Base-by-base conservation (phyloP, 768 basidiomycete genomes). In the Rhodosporidiobolus odoratus region DNA sequence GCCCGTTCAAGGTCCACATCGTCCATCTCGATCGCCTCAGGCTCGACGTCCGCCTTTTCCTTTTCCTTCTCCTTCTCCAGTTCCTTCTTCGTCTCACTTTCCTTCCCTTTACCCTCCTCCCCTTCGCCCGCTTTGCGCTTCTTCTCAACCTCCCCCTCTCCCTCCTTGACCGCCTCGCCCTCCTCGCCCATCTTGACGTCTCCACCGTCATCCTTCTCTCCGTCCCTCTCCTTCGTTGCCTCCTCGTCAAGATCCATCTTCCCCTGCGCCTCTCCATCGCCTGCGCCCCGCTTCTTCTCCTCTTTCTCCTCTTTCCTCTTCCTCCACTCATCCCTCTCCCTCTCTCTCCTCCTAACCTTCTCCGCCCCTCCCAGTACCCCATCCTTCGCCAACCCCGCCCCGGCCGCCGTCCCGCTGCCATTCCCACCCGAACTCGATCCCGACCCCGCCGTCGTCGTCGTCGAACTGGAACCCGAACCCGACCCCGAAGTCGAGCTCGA, bases 1-100 rank as follows among this genome's bases (percentile, higher is more conserved):
- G 86, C 84, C 79, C 88, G 89, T 81, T 99, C 96, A 35, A 98
- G 88, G 58, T 85, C 82, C 32, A 87, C 80, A 65, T 85, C 83
- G 64, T 90, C 89, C 30, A 85, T 78, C 34, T 79, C 75, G 61
- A 73, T 52, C n/a, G 53, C 23, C 25, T 50, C 41, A 19, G 68
- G 72, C 53, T 73, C 62, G 17, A 38, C 35, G n/a, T 75, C 62
- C 13, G 47, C 72, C 35, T 72, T 65, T 25, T 65, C 52, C 61
- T 57, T 32, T 30, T 23, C 23, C 54, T 38, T 45, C 38, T 34
- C 60, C n/a, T 17, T 32, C 21, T 40, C 65, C 37, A 13, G 34
- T 16, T 27, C 57, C 45, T 58, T 62, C 23, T 56, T 57, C 38
- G 2, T 40, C 30, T n/a, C 68, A 8, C 54, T 59, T 4, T 53